phyloP scores from a whole-genome alignment of 495 filamentous ascomycete species.

The Immersiella caudata region DNA sequence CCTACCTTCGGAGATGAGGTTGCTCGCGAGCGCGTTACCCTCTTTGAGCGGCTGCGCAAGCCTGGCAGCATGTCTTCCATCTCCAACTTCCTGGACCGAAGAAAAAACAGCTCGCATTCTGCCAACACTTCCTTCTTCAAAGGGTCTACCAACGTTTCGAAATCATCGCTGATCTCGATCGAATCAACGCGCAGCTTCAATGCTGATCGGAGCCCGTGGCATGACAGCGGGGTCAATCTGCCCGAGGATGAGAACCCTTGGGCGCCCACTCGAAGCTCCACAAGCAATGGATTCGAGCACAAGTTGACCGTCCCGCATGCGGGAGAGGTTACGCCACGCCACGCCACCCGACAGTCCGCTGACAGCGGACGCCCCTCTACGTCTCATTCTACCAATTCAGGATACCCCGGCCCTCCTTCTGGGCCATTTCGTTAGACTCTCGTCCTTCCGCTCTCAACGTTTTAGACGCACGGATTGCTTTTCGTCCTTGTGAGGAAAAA shows the following conservation, averaged over 20 bases:
- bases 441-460: constrained; percentile 46
- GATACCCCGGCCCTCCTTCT: constrained; percentile 83
- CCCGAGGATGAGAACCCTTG: constrained; percentile 77
- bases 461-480: constrained; percentile 39
- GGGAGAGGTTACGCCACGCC: constrained; percentile 80
- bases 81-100: constrained; percentile 85
- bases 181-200: constrained; percentile 84
- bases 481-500: constrained; percentile 38
- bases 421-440: constrained; percentile 78
- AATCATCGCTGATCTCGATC: constrained; percentile 89
- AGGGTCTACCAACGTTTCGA: constrained; percentile 90
- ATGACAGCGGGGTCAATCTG: constrained; percentile 92
- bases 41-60: constrained; percentile 84
- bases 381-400: constrained; percentile 89
- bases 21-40: constrained; percentile 71
- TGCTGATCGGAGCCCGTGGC: constrained; percentile 95
- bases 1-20: constrained; percentile 78
- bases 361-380: constrained; percentile 91
- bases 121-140: constrained; percentile 82
- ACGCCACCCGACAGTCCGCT: constrained; percentile 77
- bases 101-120: constrained; percentile 88
- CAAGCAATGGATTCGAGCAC: constrained; percentile 62
- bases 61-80: constrained; percentile 91
- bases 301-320: constrained; percentile 66
- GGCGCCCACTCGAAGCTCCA: constrained; percentile 59